phyloP scores from a whole-genome alignment of 208 protist species.

The Trypanosomatidae sp. region DNA sequence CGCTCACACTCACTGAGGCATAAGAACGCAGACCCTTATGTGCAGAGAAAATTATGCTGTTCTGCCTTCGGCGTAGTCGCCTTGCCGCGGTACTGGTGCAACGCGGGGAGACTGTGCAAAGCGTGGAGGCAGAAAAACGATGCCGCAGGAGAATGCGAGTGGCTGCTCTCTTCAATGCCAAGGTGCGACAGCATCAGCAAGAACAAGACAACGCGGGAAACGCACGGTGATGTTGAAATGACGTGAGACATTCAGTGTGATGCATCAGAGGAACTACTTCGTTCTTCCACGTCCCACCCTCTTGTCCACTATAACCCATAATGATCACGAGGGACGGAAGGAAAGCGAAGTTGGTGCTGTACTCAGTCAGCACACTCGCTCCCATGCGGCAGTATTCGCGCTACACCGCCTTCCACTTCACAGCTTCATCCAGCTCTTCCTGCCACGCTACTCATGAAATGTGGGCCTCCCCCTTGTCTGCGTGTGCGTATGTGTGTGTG shows the following conservation, averaged over 20 bases:
- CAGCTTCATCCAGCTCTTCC: not conserved
- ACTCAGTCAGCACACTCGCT: not conserved
- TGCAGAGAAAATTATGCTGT: not conserved
- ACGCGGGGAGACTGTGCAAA: not conserved
- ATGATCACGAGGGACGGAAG: not conserved
- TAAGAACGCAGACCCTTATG: not conserved
- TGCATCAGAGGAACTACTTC: not conserved
- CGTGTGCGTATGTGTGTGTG: too few species aligned
- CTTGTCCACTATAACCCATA: not conserved
- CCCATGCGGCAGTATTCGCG: not conserved
- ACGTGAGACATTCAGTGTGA: not conserved
- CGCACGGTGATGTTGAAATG: not conserved
- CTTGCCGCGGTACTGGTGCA: not conserved
- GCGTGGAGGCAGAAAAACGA: too few species aligned
- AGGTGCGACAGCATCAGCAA: not conserved
- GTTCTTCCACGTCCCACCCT: not conserved
- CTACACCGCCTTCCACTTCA: slow-evolving; percentile 4
- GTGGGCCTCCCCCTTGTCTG: not conserved
- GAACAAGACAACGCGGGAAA: not conserved
- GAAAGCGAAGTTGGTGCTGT: not conserved
- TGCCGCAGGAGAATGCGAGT: not conserved
- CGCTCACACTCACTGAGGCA: not conserved
- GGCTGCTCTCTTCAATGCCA: not conserved
- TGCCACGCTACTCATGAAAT: not conserved
- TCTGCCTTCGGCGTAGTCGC: not conserved